phyloP scores from a whole-genome alignment of 805 yeast species.

The Wickerhamiella vanderwaltii region DNA sequence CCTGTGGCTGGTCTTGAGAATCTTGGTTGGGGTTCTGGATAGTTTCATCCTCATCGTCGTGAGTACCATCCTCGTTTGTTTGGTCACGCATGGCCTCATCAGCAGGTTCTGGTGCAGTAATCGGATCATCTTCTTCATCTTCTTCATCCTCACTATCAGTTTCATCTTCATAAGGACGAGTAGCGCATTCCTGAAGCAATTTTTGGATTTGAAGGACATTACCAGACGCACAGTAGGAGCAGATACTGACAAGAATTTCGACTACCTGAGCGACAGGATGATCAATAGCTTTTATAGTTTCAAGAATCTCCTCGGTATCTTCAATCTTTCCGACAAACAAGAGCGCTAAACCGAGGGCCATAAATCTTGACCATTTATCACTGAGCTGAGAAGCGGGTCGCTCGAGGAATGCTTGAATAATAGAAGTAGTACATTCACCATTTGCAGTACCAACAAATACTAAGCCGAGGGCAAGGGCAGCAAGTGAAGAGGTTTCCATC shows the following conservation, averaged over 20 bases:
- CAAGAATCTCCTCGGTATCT: slow-evolving; percentile 79
- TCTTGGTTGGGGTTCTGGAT: slow-evolving; percentile 13
- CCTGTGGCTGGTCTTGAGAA: background rate
- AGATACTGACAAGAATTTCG: slow-evolving; percentile 77
- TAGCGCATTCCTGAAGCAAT: slow-evolving; percentile 73
- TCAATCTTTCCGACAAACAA: slow-evolving; percentile 89
- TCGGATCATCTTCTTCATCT: slow-evolving; percentile 28
- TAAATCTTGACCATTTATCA: slow-evolving; percentile 76
- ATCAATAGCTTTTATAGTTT: slow-evolving; percentile 86
- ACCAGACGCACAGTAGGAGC: slow-evolving; percentile 97
- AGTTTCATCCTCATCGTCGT: slow-evolving; percentile 7
- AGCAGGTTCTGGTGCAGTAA: slow-evolving; percentile 10
- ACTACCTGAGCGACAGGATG: slow-evolving; percentile 86
- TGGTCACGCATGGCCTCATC: slow-evolving; percentile 21
- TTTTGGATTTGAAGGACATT: slow-evolving; percentile 91
- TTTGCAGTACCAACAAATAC: slow-evolving; percentile 92
- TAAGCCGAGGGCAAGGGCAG: slow-evolving; percentile 87
- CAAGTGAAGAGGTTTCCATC: slow-evolving; percentile 68
- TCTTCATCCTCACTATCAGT: slow-evolving; percentile 47
- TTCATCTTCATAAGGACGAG: slow-evolving; percentile 48
- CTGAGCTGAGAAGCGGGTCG: slow-evolving; percentile 66
- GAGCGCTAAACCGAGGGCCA: slow-evolving; percentile 85
- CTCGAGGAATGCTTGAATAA: slow-evolving; percentile 80
- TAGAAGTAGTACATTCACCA: slow-evolving; percentile 87
- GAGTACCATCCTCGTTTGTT: slow-evolving; percentile 24